These are phyloP conservation scores for Adansonia gregorii DNA, from an alignment of 441 rosid genomes.

Conservation along the genomic window DNA sequence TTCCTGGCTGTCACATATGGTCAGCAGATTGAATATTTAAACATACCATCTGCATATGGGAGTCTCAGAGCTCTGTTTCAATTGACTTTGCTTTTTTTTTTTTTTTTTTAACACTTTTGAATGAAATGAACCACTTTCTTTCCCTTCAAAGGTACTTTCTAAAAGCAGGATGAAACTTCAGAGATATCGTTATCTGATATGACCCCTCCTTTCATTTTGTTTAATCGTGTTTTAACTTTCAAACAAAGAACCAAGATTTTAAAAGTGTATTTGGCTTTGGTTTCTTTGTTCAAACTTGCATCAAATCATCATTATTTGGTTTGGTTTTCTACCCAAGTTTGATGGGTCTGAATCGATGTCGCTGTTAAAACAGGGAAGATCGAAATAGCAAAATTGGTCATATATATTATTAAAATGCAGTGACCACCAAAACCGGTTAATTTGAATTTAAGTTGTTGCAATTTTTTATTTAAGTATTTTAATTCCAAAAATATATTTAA, in stretches of 20 bases:
- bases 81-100: not conserved
- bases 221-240: not conserved
- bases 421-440: not conserved
- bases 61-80: conserved; percentile 19
- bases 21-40: conserved; percentile 30
- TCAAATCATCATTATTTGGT: not conserved
- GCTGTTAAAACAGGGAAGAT: not conserved
- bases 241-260: conserved; percentile 10
- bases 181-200: conserved; percentile 12
- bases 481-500: no score
- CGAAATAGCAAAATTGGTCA: no score
- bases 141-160: not conserved
- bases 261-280: not conserved
- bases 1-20: conserved; percentile 19
- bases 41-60: not conserved
- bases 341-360: not conserved
- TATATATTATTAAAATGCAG: no score
- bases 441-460: no score
- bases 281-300: not conserved
- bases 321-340: no score
- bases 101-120: not conserved
- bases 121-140: conserved; percentile 13
- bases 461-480: no score
- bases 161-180: conserved; percentile 28
- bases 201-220: not conserved